Evolutionary conservation across 768 basidiomycete genomes (phyloP).

Genomic region (Tephrocybe rancida): DNA sequence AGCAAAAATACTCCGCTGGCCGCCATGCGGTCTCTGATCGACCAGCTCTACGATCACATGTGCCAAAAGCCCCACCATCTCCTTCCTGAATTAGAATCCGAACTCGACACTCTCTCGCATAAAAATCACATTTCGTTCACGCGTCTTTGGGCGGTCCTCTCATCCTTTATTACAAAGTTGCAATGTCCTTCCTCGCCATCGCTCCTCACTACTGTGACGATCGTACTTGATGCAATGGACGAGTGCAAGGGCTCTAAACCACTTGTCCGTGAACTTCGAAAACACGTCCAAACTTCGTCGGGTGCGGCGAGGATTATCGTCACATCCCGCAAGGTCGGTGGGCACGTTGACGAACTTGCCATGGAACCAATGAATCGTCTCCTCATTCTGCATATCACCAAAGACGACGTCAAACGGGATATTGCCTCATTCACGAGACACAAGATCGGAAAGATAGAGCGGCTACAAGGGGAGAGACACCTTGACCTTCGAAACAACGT

Average conservation of each 20-base stretch:
- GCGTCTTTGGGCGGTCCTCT: neutral
- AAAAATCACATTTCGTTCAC: neutral
- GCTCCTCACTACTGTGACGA: neutral
- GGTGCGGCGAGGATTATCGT: neutral
- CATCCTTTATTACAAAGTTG: neutral
- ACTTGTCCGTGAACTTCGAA: neutral
- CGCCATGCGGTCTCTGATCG: neutral
- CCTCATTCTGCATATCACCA: neutral
- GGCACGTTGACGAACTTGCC: constrained; percentile 1
- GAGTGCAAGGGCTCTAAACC: constrained; percentile 5
- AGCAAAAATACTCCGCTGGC: constrained; percentile 1
- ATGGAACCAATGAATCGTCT: neutral
- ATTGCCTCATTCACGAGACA: neutral
- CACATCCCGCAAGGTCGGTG: constrained; percentile 1
- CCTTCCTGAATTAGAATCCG: neutral
- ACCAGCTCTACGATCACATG: neutral
- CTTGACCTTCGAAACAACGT: neutral
- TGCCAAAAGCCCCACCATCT: neutral
- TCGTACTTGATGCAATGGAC: constrained; percentile 4
- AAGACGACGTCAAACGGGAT: constrained; percentile 5
- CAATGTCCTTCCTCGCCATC: no score
- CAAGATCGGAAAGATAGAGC: neutral
- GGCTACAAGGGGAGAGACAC: neutral
- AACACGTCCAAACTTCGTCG: neutral
- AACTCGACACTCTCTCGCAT: neutral